Base-by-base conservation (phyloP, 1,284 basidiomycete species). In the Apiotrichum brassicae region DNA sequence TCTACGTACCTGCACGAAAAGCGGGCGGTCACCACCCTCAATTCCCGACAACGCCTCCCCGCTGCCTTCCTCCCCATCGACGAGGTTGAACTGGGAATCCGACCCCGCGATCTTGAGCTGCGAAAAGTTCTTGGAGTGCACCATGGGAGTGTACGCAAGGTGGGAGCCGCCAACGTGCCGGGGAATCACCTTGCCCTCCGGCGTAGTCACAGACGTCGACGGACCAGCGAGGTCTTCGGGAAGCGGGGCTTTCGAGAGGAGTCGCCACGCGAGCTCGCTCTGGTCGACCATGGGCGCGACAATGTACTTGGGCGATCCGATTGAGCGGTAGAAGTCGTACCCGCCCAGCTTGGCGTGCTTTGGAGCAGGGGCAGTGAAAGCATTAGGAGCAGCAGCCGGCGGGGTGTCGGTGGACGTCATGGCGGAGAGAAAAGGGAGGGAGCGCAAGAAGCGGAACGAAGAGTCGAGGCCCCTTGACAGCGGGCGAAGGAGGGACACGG, bases 221-320 rank as follows among this genome's bases (percentile, higher is more conserved):
- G 59, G 58, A 26, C 66, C 67, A 18, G 57, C 54, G 5, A 64
- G 6, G 19, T 48, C 28, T 11, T 49, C 53, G 18, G 58, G 62
- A 30, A 92, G 88, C 63, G 95, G 91, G 52, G 85, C 76, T 46
- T 93, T 79, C 9, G 87, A 87, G n/a, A 97, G 75, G 51, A 84
- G 82, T 54, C 94, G 80, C 89, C 91, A 98, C 13, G 91, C 85
- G 66, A 97, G 79, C 72, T 97, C 93, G 64, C 87, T 91, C 74
- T 94, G 90, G 71, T 97, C 93, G 0, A 97, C 94, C 94, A 97
- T 97, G 9, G 94, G 93, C 12, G 91, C 94, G 12, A 97, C 88
- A 37, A 97, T 80, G 66, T 81, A 84, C 70, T 86, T 88, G 9
- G 93, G 89, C 59, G 83, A 85, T 7, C 87, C 85, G 33, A 97